Evolutionary conservation across 2,329 filamentous ascomycete species (phyloP), one percentile per base, ranked within the genome.

Genomic region (Aspergillus spinulosporus): DNA sequence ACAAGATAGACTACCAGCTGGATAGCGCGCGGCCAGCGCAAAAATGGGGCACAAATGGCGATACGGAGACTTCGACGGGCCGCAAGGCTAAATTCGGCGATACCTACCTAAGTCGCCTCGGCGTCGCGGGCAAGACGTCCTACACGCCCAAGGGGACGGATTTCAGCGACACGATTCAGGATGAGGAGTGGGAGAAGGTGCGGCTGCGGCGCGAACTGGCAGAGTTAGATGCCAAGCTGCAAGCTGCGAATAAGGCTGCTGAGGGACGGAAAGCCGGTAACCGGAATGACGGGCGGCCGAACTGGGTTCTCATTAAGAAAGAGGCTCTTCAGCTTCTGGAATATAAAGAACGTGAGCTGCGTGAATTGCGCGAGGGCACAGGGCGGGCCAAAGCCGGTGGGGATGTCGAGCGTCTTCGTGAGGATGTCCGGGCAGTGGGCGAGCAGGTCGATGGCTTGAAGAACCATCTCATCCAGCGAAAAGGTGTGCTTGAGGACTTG

Each of bases 61-160:
- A 92, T 69, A 90, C 95, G 50, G 84, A 84, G 62, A 97, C 93
- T 0, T 78, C 84, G 36, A 94, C 91, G 0, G 92, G 93, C 56
- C 88, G 90, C 69, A 99, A 99, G 78, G 88, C 92, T 66, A 97
- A 96, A 77, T 99, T 99, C 70, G 94, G 94, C 63, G 94, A 99
- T 73, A 90, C 96, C 61, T 99, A 97, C 75, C 84, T 99, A 56
- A 95, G 90, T 59, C 87, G 94, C 9, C 82, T 99, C 39, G 94
- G 94, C 5, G 81, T 87, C 5, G 85, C 85, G 15, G 84, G 86
- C 52, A 88, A 92, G 68, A 86, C 88, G 64, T 87, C 84, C 57
- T 93, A 94, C 76, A 88, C 89, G 69, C 84, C 89, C 6, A 80
- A 88, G 40, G 94, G 94, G 28, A 99, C 94, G 1, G 92, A 99